Evolutionary conservation across 2,329 filamentous ascomycete genomes (phyloP).

Genomic region (Podosphaera aphanis): DNA sequence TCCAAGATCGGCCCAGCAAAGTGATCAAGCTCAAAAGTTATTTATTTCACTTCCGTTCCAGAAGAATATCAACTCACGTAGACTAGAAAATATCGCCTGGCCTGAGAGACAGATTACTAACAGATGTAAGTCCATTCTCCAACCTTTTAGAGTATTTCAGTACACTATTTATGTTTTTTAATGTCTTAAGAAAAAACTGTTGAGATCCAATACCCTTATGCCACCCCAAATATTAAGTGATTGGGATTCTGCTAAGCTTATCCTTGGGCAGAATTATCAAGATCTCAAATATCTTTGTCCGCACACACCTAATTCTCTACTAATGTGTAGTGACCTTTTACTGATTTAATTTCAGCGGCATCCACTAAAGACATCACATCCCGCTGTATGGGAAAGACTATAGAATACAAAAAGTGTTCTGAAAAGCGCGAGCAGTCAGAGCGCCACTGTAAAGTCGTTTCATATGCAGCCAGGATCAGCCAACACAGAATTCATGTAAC

Average conservation of each 20-base stretch:
- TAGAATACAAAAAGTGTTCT: not conserved
- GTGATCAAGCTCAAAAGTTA: not conserved
- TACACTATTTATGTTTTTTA: too few species aligned
- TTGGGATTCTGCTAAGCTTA: not conserved
- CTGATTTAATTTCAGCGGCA: not conserved
- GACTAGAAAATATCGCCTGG: not conserved
- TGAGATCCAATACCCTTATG: too few species aligned
- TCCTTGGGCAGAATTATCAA: not conserved
- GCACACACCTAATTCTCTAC: not conserved
- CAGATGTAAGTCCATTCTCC: not conserved
- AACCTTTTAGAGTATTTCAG: not conserved
- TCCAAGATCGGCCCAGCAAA: not conserved
- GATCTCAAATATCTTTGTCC: not conserved
- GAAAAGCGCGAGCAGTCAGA: not conserved
- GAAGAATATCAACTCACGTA: not conserved
- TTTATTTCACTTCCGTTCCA: not conserved
- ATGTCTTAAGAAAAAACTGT: not conserved
- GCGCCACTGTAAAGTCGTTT: not conserved
- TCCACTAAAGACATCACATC: not conserved
- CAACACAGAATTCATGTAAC: not conserved
- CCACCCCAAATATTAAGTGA: too few species aligned
- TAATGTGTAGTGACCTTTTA: not conserved
- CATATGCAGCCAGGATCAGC: not conserved
- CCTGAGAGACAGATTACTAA: not conserved
- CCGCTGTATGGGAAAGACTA: not conserved